A percentile compares a stretch with the other conserved stretches of the same genome.
phyloP scores from a whole-genome alignment of 1,284 basidiomycete species.

The Xerocomus minutiporus region DNA sequence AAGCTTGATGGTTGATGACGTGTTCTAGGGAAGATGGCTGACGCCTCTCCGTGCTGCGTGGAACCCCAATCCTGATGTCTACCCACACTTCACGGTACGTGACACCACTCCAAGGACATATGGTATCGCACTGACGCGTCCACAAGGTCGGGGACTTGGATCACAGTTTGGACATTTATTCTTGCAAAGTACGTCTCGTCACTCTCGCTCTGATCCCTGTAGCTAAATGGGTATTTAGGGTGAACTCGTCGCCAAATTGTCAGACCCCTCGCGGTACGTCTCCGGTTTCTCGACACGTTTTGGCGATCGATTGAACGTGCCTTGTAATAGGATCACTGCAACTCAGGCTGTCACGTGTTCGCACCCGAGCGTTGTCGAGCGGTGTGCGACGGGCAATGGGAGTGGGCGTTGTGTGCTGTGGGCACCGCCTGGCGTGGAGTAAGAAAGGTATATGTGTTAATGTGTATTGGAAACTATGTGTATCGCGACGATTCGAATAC shows the following conservation, averaged over 20 bases:
- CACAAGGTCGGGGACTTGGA: slow-evolving; percentile 69
- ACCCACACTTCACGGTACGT: slow-evolving; percentile 74
- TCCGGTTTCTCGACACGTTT: not conserved
- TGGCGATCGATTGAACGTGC: slow-evolving; percentile 2
- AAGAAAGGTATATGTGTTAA: not conserved
- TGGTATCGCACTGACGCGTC: not conserved
- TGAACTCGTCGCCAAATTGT: slow-evolving; percentile 57
- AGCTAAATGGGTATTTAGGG: slow-evolving; percentile 40
- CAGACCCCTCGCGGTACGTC: slow-evolving; percentile 53
- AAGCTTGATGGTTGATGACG: not conserved
- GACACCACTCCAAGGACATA: too few species aligned
- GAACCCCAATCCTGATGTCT: slow-evolving; percentile 68
- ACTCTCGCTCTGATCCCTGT: too few species aligned
- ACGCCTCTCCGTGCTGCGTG: slow-evolving; percentile 72
- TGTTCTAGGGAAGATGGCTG: slow-evolving; percentile 69
- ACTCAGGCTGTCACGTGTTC: slow-evolving; percentile 82
- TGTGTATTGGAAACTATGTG: not conserved
- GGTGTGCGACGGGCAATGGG: slow-evolving; percentile 69
- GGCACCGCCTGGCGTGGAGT: slow-evolving; percentile 42
- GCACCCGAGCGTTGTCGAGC: slow-evolving; percentile 69
- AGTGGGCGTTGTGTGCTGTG: slow-evolving; percentile 77
- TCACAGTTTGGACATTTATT: slow-evolving; percentile 67
- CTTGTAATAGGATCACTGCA: slow-evolving; percentile 57
- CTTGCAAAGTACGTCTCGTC: slow-evolving; percentile 51
- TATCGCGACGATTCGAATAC: not conserved